These are phyloP conservation scores for Peronosclerospora sorghi DNA, from an alignment of 352 stramenopile genomes.

Conservation along the genomic window DNA sequence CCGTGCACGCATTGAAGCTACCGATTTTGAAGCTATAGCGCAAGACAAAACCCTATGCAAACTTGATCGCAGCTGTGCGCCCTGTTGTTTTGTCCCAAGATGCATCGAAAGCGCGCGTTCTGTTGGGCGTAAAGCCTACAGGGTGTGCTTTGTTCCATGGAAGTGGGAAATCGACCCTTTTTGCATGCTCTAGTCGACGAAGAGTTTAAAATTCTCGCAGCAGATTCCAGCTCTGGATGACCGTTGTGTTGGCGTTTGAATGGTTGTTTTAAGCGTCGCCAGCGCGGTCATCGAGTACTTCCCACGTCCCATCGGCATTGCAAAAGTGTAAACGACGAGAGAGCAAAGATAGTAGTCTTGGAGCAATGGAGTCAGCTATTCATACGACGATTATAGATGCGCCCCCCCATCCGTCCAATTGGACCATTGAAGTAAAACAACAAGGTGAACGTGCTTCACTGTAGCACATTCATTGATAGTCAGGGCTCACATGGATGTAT, in stretches of 20 bases:
- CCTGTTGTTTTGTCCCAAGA: no score
- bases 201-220: no score
- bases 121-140: no score
- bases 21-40: no score
- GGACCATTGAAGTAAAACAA: conserved; percentile 24
- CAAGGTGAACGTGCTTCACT: conserved; percentile 62
- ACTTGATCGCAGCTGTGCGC: no score
- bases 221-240: conserved; percentile 63
- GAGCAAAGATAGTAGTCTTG: conserved; percentile 24
- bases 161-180: no score
- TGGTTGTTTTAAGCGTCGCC: conserved; percentile 49
- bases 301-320: conserved; percentile 3
- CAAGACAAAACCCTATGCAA: no score
- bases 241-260: conserved; percentile 37
- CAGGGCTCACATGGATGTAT: conserved; percentile 64
- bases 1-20: no score
- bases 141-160: no score
- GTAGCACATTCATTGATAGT: conserved; percentile 66
- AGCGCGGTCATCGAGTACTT: conserved; percentile 22
- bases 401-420: conserved; percentile 5
- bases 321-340: conserved; percentile 17
- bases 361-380: conserved; percentile 19
- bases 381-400: conserved; percentile 9
- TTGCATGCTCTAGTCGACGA: no score
- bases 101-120: no score